A percentile compares a stretch with the other conserved stretches of the same genome.
These are phyloP conservation scores for Trifolium subterraneum DNA, from an alignment of 306 rosid species.

Conservation along the genomic window DNA sequence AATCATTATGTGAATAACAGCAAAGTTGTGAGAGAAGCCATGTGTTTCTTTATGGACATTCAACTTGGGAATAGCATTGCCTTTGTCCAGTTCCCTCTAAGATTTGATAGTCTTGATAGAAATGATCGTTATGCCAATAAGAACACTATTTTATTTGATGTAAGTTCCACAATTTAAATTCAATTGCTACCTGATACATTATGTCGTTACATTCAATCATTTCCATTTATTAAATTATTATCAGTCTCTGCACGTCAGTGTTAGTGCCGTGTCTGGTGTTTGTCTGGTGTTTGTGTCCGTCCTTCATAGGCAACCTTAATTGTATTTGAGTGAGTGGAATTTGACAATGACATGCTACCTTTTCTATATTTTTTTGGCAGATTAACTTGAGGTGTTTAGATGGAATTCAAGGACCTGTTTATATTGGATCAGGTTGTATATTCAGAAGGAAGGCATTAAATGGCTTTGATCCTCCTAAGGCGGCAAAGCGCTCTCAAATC, in stretches of 20 bases:
- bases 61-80: slow-evolving; percentile 81
- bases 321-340: slow-evolving; percentile 3
- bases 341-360: slow-evolving; percentile 1
- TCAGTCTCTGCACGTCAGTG: not conserved
- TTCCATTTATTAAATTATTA: not conserved
- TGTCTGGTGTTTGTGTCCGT: not conserved
- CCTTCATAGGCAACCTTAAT: not conserved
- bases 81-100: slow-evolving; percentile 91
- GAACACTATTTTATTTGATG: slow-evolving; percentile 91
- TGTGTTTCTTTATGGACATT: slow-evolving; percentile 97
- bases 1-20: slow-evolving; percentile 92
- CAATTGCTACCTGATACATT: not conserved
- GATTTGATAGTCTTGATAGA: slow-evolving; percentile 90
- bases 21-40: slow-evolving; percentile 82
- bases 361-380: slow-evolving; percentile 49
- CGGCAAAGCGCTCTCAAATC: slow-evolving; percentile 71
- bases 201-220: not conserved
- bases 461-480: slow-evolving; percentile 81
- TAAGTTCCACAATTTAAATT: slow-evolving; percentile 43
- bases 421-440: slow-evolving; percentile 90
- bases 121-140: slow-evolving; percentile 93
- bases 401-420: slow-evolving; percentile 94
- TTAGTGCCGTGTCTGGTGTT: not conserved
- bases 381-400: slow-evolving; percentile 91
- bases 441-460: slow-evolving; percentile 89